Evolutionary conservation across 345 rosid species (phyloP), one percentile per base, ranked within the genome.

Genomic region (Rhodamnia rubescens): DNA sequence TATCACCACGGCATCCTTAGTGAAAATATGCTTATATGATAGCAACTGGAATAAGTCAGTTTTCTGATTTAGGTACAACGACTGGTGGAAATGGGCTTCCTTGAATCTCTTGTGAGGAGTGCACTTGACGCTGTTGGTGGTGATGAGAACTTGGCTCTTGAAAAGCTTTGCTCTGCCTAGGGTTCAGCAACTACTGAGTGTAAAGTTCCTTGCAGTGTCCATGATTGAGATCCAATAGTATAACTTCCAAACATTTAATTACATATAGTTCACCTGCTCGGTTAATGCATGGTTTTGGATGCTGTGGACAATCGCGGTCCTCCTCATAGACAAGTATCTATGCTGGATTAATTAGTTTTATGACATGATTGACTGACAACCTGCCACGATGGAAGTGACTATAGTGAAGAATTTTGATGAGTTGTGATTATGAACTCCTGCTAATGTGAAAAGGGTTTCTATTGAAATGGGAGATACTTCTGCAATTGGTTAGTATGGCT

Each of bases 91-190:
- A 98, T 98, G 99, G 99, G 99, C 29, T 98, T 98, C 85, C 92
- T 94, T 7, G 98, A 94, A 55, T 84, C 93, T 84, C 85, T 89
- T 87, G 99, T 92, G 85, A 96, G 97, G 95, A 94, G 89, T 89
- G 90, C 98, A 8, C 90, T 96, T 83, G 96, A 95, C 82, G 91
- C 94, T 85, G 94, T 91, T 56, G 96, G 96, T 51, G 98, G 98
- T n/a, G 99, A 98, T 90, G 99, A 98, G 92, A 98, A 96, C 89
- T 47, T 91, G 92, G 99, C 99, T 6, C 95, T 98, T 85, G 99
- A 98, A 89, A 96, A 89, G 92, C 98, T 96, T 86, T 94, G 95
- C 87, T 92, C 96, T 84, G 91, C 92, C 87, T 93, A 90, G 84
- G n/a, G 52, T 81, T 44, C 8, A 56, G 36, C 78, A 36, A 36